A percentile compares a stretch with the other conserved stretches of the same genome.
These are phyloP conservation scores for Aspergillus pseudoterreus DNA, from an alignment of 2,329 filamentous ascomycete species.

Conservation along the genomic window DNA sequence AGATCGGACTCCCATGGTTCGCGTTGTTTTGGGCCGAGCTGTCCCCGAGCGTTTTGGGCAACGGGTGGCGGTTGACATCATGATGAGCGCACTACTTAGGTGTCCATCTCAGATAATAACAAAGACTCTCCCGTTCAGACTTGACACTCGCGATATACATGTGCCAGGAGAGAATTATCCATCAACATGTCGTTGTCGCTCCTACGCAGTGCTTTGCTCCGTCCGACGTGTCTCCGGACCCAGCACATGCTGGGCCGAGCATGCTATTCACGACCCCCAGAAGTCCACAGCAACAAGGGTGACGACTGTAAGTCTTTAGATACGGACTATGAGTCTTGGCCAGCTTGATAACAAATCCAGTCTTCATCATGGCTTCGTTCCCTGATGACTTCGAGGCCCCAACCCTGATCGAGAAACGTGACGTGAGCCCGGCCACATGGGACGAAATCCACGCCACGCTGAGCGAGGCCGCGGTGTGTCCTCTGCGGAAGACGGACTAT, in stretches of 20 bases:
- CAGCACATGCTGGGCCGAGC: neutral
- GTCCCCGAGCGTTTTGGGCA: neutral
- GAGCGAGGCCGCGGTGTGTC: conserved; percentile 10
- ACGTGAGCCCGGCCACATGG: conserved; percentile 3
- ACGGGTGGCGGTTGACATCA: neutral
- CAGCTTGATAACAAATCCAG: neutral
- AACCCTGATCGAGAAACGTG: conserved; percentile 5
- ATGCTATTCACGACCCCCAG: neutral
- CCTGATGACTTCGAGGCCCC: conserved; percentile 11
- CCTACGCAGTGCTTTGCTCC: neutral
- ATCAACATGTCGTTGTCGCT: neutral
- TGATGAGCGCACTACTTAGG: neutral
- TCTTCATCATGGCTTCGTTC: conserved; percentile 9
- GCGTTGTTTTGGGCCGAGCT: neutral
- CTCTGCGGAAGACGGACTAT: too few relatives aligned
- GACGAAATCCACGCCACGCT: conserved; percentile 13
- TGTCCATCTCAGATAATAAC: neutral
- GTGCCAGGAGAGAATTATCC: neutral
- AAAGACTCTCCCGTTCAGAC: neutral
- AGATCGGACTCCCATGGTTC: neutral
- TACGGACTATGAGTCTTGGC: neutral
- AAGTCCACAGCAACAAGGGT: conserved; percentile 4
- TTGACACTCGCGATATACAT: too few relatives aligned
- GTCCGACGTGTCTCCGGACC: neutral
- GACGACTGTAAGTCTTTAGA: conserved; percentile 6